Percentiles rank a stretch among this genome's conserved stretches.
phyloP scores from a whole-genome alignment of 2,329 filamentous ascomycete species.

The Trichophyton schoenleinii region DNA sequence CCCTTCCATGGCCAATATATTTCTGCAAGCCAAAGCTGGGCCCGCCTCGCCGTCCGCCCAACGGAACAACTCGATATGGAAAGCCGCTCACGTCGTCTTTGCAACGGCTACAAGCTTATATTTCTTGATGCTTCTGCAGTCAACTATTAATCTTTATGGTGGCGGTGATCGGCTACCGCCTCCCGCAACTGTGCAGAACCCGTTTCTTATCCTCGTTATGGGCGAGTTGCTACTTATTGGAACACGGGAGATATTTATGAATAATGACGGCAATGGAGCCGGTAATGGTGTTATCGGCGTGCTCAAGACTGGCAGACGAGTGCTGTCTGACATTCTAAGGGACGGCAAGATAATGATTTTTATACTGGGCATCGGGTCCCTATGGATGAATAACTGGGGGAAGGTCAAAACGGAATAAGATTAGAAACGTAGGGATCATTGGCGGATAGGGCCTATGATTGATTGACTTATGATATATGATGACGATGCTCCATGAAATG shows the following conservation, averaged over 20 bases:
- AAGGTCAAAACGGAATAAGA: constrained; percentile 2
- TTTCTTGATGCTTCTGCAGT: constrained; percentile 28
- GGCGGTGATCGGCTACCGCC: constrained; percentile 25
- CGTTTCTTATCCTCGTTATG: constrained; percentile 36
- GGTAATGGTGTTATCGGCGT: constrained; percentile 19
- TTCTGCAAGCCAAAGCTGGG: constrained; percentile 25
- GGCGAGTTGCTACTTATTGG: constrained; percentile 33
- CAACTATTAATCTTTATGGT: constrained; percentile 20
- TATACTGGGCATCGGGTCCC: constrained; percentile 33
- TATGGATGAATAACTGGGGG: constrained; percentile 18
- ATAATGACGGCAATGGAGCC: neutral
- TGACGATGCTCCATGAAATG: neutral
- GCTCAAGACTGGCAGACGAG: constrained; percentile 17
- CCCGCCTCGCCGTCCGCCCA: constrained; percentile 27
- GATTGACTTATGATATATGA: neutral
- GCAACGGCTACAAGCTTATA: constrained; percentile 46
- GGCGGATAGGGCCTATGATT: neutral
- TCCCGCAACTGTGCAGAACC: constrained; percentile 34
- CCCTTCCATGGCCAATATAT: constrained; percentile 28
- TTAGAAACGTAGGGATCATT: too few relatives aligned
- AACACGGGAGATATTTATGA: constrained; percentile 19
- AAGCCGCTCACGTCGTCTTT: constrained; percentile 46
- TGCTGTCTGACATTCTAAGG: constrained; percentile 24
- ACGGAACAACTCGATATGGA: constrained; percentile 37
- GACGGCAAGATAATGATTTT: constrained; percentile 37